Conservation (phyloP, 108 stramenopile species). For the Epithemia pelagica region DNA sequence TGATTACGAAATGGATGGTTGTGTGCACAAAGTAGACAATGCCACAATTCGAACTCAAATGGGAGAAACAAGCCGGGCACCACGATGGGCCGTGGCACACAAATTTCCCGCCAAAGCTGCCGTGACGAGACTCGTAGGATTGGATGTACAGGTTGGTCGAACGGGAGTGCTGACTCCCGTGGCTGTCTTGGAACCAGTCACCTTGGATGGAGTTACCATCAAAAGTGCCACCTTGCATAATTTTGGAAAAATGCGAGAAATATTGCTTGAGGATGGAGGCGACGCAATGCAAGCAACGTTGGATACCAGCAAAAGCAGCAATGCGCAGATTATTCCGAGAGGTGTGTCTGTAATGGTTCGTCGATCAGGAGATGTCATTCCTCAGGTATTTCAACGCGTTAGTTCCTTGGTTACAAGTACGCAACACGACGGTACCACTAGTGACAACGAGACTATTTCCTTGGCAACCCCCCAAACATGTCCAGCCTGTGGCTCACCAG, state of each 20-base stretch:
- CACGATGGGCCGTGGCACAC: conserved; percentile 90
- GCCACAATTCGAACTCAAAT: conserved; percentile 30
- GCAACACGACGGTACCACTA: conserved; percentile 7
- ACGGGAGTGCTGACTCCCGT: conserved; percentile 92
- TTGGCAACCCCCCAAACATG: conserved; percentile 52
- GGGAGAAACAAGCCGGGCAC: conserved; percentile 70
- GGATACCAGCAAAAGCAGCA: not conserved
- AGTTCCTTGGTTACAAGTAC: not conserved
- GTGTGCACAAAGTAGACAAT: conserved; percentile 84
- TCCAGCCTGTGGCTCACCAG: conserved; percentile 71
- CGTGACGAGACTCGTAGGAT: conserved; percentile 54
- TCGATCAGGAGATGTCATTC: conserved; percentile 89
- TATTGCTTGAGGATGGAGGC: conserved; percentile 34
- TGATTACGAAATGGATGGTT: conserved; percentile 86
- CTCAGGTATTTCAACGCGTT: conserved; percentile 67
- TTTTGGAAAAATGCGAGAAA: conserved; percentile 63
- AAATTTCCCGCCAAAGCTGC: conserved; percentile 74
- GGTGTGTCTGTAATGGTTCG: conserved; percentile 66
- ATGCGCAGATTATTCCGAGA: conserved; percentile 12
- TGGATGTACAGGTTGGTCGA: conserved; percentile 83
- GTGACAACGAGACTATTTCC: conserved; percentile 25
- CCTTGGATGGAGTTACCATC: conserved; percentile 74
- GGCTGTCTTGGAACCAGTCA: conserved; percentile 80
- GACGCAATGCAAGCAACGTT: not conserved
- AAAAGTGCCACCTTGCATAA: conserved; percentile 89